phyloP scores from a whole-genome alignment of 345 rosid genomes.

The Stellera chamaejasme region DNA sequence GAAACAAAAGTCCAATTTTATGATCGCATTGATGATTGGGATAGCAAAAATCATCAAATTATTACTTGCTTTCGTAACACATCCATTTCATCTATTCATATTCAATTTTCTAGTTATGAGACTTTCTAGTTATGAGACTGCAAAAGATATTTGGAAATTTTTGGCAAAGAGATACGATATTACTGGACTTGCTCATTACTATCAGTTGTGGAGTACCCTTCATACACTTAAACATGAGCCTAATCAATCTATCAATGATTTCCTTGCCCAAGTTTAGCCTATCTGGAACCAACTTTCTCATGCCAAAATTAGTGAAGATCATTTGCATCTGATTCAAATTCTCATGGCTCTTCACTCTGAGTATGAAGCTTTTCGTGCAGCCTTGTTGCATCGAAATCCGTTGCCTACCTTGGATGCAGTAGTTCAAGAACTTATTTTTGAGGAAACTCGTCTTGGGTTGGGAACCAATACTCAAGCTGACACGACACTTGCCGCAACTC shows the following conservation, averaged over 20 bases:
- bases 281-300: constrained; percentile 4
- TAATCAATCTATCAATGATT: constrained; percentile 7
- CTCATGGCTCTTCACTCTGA: constrained; percentile 11
- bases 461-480: no score
- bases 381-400: background rate
- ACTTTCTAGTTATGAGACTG: background rate
- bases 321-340: constrained; percentile 13
- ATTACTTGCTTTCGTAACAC: background rate
- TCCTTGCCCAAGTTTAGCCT: constrained; percentile 6
- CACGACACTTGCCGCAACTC: no score
- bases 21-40: background rate
- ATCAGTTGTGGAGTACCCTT: background rate
- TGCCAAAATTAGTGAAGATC: background rate
- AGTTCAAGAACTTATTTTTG: background rate
- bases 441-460: no score
- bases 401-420: background rate
- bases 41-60: constrained; percentile 5
- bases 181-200: background rate
- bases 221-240: background rate
- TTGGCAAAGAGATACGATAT: background rate
- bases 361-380: background rate
- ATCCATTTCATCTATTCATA: background rate
- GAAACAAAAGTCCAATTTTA: no score
- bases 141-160: constrained; percentile 3
- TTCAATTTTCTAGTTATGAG: constrained; percentile 3